phyloP scores from a whole-genome alignment of 176 grass and related monocot species.

The Paspalum vaginatum region DNA sequence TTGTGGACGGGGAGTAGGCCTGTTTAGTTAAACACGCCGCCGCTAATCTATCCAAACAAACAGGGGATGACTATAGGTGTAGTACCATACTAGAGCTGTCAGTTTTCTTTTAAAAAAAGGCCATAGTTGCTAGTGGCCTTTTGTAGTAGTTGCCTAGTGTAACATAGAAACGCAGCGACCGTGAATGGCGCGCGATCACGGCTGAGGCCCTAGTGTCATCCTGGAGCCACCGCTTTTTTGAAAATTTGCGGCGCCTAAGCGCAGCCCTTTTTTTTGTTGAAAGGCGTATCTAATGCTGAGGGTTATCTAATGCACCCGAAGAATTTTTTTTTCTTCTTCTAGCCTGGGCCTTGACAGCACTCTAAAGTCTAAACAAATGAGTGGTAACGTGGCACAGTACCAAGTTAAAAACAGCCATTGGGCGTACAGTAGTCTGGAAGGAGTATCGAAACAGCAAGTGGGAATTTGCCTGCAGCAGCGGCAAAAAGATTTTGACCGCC shows the following conservation, averaged over 20 bases:
- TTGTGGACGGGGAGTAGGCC: not conserved
- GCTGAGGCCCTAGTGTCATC: no score
- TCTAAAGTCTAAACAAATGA: not conserved
- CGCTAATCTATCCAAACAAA: not conserved
- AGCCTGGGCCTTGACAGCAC: not conserved
- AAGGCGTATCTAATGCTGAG: no score
- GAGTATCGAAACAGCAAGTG: constrained; percentile 7
- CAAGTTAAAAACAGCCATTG: not conserved
- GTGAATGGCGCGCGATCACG: not conserved
- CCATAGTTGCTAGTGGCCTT: not conserved
- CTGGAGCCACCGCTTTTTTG: no score
- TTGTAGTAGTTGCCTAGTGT: not conserved
- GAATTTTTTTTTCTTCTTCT: no score
- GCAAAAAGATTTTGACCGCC: constrained; percentile 39
- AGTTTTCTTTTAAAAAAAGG: not conserved
- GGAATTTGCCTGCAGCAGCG: not conserved
- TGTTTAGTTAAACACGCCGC: not conserved
- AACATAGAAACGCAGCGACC: not conserved
- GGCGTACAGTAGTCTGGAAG: not conserved
- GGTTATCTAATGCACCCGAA: no score
- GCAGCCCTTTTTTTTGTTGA: no score
- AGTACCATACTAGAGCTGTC: not conserved
- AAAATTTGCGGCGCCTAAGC: no score
- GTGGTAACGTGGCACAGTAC: not conserved
- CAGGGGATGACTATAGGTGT: not conserved